phyloP scores from a whole-genome alignment of 257 asterid genomes.

The Solanum appendiculatum region DNA sequence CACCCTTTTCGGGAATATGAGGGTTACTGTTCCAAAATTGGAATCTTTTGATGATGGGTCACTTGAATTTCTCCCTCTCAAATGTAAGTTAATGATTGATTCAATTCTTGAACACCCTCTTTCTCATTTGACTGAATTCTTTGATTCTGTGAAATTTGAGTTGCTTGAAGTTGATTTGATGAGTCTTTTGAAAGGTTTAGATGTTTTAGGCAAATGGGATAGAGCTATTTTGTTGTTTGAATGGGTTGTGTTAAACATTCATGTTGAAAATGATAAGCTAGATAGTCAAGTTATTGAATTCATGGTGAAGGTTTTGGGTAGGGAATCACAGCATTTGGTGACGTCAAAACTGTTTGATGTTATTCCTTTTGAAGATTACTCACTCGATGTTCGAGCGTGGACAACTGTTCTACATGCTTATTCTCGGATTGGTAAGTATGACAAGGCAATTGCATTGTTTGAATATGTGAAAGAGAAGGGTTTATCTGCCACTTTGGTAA shows the following conservation, averaged over 20 bases:
- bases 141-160: conserved; percentile 49
- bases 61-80: conserved; percentile 64
- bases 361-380: conserved; percentile 50
- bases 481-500: conserved; percentile 52
- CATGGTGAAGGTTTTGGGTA: conserved; percentile 78
- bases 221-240: conserved; percentile 75
- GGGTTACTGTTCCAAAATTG: conserved; percentile 22
- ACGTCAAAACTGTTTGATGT: conserved; percentile 71
- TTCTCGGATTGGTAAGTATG: conserved; percentile 78
- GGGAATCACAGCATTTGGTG: conserved; percentile 72
- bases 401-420: conserved; percentile 72
- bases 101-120: conserved; percentile 52
- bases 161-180: conserved; percentile 62
- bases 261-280: conserved; percentile 31
- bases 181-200: conserved; percentile 73
- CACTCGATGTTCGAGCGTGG: conserved; percentile 74
- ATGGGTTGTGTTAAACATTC: conserved; percentile 63
- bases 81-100: conserved; percentile 63
- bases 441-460: conserved; percentile 65
- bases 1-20: conserved; percentile 24
- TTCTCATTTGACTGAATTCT: conserved; percentile 39
- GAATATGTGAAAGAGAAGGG: conserved; percentile 56
- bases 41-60: conserved; percentile 18
- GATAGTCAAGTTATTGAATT: conserved; percentile 75
- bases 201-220: conserved; percentile 47